phyloP scores from a whole-genome alignment of 2,329 filamentous ascomycete genomes.

The Aspergillus arachidicola region DNA sequence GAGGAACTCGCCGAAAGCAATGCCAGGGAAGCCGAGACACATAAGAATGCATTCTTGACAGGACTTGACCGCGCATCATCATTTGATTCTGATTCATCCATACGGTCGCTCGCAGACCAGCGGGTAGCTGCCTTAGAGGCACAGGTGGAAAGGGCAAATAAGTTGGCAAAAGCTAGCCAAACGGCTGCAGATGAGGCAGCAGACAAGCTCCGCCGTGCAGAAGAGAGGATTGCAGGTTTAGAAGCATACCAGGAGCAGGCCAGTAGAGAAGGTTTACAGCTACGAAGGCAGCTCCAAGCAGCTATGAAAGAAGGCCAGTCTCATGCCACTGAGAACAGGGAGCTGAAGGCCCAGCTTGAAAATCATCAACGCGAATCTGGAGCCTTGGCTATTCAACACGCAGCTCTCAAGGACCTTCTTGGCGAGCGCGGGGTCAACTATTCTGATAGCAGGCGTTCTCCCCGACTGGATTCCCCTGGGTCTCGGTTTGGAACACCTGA shows the following conservation, averaged over 20 bases:
- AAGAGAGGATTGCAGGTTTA: slow-evolving; percentile 93
- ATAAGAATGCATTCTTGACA: slow-evolving; percentile 78
- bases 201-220: slow-evolving; percentile 86
- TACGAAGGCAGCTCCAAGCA: slow-evolving; percentile 85
- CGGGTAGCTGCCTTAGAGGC: slow-evolving; percentile 74
- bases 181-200: slow-evolving; percentile 82
- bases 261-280: slow-evolving; percentile 85
- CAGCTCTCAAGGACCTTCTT: slow-evolving; percentile 88
- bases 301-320: slow-evolving; percentile 80
- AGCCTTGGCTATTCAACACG: slow-evolving; percentile 87
- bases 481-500: slow-evolving; percentile 79
- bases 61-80: slow-evolving; percentile 75
- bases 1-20: slow-evolving; percentile 88
- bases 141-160: slow-evolving; percentile 77
- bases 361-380: slow-evolving; percentile 92
- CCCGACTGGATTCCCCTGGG: slow-evolving; percentile 72
- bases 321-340: slow-evolving; percentile 77
- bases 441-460: slow-evolving; percentile 67
- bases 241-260: slow-evolving; percentile 98
- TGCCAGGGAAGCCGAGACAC: slow-evolving; percentile 81
- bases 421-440: slow-evolving; percentile 85
- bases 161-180: slow-evolving; percentile 84
- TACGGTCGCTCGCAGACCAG: slow-evolving; percentile 46
- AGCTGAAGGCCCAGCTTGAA: slow-evolving; percentile 79
- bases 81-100: slow-evolving; percentile 39